These are phyloP conservation scores for Cyanidium caldarium DNA, from an alignment of 23 red algal genomes.

Conservation along the genomic window DNA sequence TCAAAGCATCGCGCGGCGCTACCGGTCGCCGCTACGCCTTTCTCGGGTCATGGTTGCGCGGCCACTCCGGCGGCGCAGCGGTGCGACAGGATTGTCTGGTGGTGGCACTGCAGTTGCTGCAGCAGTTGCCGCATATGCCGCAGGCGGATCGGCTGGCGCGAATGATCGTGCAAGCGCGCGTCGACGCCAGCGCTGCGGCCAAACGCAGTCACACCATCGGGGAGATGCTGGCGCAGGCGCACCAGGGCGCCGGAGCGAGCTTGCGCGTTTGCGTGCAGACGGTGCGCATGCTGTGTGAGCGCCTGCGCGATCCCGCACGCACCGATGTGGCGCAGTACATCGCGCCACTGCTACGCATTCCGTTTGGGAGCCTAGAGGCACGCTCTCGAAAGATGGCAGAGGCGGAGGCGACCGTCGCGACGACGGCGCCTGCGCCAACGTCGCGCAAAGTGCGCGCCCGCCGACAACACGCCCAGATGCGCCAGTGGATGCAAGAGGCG, in stretches of 20 bases:
- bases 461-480: not conserved
- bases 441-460: not conserved
- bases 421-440: not conserved
- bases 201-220: not conserved
- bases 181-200: not conserved
- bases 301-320: not conserved
- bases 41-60: no score
- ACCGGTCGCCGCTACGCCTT: no score
- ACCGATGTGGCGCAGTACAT: not conserved
- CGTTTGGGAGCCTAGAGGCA: not conserved
- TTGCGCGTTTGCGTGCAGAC: not conserved
- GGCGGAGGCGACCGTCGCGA: not conserved
- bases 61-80: not conserved
- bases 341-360: not conserved
- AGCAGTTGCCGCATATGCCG: not conserved
- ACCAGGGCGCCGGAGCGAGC: not conserved
- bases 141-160: not conserved
- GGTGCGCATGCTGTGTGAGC: not conserved
- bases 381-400: not conserved
- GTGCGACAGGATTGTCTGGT: not conserved
- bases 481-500: constrained; percentile 1
- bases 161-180: not conserved
- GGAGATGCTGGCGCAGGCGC: not conserved
- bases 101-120: not conserved
- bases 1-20: no score